Conservation (phyloP, 1,284 basidiomycete species). For the Volvariella surrecta region DNA sequence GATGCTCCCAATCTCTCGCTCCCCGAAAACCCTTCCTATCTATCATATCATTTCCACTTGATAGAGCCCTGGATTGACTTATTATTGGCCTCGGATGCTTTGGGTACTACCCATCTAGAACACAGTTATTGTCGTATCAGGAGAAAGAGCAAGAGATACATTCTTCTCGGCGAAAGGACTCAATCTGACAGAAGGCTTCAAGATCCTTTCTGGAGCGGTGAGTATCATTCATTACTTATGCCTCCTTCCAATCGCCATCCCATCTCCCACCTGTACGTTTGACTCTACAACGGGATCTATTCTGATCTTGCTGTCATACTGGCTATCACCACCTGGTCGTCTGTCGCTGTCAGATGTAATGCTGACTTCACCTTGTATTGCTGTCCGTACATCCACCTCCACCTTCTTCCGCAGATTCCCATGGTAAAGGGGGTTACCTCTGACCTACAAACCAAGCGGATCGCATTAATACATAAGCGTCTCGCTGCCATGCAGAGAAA, state of each 20-base stretch:
- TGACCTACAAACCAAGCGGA: constrained; percentile 48
- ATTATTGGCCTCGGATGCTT: constrained; percentile 1
- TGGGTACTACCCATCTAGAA: constrained; percentile 31
- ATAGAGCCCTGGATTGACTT: neutral
- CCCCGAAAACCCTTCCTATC: neutral
- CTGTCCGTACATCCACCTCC: neutral
- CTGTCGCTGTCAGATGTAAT: too few species aligned
- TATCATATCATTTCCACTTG: constrained; percentile 1
- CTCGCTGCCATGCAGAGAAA: constrained; percentile 52
- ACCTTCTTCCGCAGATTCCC: constrained; percentile 40
- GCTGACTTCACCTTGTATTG: too few species aligned
- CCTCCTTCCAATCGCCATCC: constrained; percentile 8
- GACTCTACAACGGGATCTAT: neutral
- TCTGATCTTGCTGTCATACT: neutral
- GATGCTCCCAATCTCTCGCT: constrained; percentile 10
- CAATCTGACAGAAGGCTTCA: constrained; percentile 69
- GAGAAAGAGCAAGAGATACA: constrained; percentile 55
- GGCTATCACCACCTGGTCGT: constrained; percentile 6
- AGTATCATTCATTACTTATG: constrained; percentile 18
- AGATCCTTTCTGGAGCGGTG: constrained; percentile 66
- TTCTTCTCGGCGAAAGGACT: constrained; percentile 62
- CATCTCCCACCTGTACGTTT: constrained; percentile 7
- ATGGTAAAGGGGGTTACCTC: constrained; percentile 67
- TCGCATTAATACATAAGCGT: constrained; percentile 62
- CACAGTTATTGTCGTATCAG: constrained; percentile 62